Percentiles rank a stretch among this genome's conserved stretches.
Conservation (phyloP, 139 green algal species). For the Zygnema cylindricum region DNA sequence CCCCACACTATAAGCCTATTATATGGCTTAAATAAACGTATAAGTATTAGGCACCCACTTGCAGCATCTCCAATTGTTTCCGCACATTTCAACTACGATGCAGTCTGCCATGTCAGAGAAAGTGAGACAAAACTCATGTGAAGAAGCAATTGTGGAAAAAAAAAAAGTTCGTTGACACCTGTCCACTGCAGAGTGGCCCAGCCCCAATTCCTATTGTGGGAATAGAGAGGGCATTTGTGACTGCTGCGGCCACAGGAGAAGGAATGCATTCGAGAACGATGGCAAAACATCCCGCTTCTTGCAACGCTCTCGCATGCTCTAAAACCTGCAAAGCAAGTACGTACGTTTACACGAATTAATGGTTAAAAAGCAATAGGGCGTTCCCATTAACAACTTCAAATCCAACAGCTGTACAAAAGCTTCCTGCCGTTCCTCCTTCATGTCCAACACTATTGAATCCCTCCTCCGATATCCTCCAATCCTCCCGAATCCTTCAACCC, state of each 20-base stretch:
- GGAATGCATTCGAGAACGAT: constrained; percentile 97
- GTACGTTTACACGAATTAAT: not conserved
- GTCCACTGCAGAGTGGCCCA: constrained; percentile 79
- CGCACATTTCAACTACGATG: no score
- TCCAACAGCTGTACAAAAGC: not conserved
- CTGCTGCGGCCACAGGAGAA: constrained; percentile 81
- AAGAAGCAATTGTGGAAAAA: no score
- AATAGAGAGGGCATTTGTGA: constrained; percentile 83
- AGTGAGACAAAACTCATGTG: no score
- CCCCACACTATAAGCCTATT: no score
- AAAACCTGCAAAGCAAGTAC: constrained; percentile 24
- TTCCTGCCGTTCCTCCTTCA: not conserved
- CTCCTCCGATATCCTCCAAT: no score
- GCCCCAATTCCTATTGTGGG: constrained; percentile 98
- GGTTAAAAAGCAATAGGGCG: no score
- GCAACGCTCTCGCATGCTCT: constrained; percentile 71
- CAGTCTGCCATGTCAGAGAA: no score
- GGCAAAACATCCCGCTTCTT: constrained; percentile 90
- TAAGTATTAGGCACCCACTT: no score
- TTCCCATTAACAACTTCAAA: constrained; percentile 2
- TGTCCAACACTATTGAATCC: no score
- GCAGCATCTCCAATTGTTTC: no score
- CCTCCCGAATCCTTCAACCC: no score
- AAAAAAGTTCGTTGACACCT: constrained; percentile 77
- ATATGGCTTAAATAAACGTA: no score